Evolutionary conservation across 371 early-diverging fungal species (phyloP), one percentile per base, ranked within the genome.

Genomic region (Rhizomucor miehei): DNA sequence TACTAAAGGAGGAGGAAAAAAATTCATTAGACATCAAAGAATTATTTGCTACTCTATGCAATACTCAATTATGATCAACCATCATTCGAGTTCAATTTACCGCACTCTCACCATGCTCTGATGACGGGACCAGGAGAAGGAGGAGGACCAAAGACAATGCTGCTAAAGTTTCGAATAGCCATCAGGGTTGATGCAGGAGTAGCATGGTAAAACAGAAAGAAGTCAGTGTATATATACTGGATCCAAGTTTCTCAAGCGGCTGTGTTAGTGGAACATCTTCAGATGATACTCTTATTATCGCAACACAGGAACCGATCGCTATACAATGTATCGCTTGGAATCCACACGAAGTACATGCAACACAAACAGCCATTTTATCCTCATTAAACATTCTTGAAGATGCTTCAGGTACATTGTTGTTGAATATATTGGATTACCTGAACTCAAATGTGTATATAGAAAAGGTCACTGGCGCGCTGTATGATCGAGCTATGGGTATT

Each of bases 271-370:
- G 71, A 10, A 59, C 75, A 23, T 65, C 67, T 1, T 63, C 73
- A 1, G 73, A 75, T 34, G 75, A 78, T 50, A 69, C 67, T 1
- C 48, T 78, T 3, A 69, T 78, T 10, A 60, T 78, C 45, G 73
- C 70, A 12, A 78, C 79, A 13, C 48, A 62, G 38, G 60, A 63
- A 44, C 79, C 79, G 6, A 51, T 70, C 14, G 79, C 75, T 0
- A 67, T 78, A 23, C 79, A 78, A 51, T 65, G 69, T 44, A 69
- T 78, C 24, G 71, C 79, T 5, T 78, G 79, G 79, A 73, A 73
- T 21, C 73, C 79, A 23, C 75, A 73, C 12, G 69, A 75, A 51
- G 65, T 60, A 4, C 68, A 69, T 52, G 52, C 67, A 40, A 68
- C 75, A n/a, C 71, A 73, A 39, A 75, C 79, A 21, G 23, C 71